phyloP scores from a whole-genome alignment of 257 asterid genomes.

The Eucommia ulmoides region DNA sequence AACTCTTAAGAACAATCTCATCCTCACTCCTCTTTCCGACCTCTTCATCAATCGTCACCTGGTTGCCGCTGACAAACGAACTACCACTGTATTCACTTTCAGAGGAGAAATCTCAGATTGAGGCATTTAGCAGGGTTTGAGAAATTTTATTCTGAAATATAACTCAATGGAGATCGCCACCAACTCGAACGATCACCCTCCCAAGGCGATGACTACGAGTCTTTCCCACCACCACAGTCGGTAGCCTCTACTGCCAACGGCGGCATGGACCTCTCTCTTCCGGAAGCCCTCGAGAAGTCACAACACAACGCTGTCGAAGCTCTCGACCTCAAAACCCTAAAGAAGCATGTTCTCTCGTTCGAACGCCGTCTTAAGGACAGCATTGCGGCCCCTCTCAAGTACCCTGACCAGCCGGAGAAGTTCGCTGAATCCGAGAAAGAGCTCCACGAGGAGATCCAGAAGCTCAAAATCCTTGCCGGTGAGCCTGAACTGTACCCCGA shows the following conservation, averaged over 20 bases:
- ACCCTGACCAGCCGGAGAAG: slow-evolving; percentile 91
- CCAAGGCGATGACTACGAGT: slow-evolving; percentile 28
- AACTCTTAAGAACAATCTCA: too few relatives aligned
- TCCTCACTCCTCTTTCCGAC: too few relatives aligned
- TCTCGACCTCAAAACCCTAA: slow-evolving; percentile 83
- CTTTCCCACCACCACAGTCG: slow-evolving; percentile 16
- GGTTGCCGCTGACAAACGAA: too few relatives aligned
- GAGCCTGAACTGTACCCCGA: slow-evolving; percentile 95
- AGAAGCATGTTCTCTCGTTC: slow-evolving; percentile 60
- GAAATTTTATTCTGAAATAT: too few relatives aligned
- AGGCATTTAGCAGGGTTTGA: too few relatives aligned
- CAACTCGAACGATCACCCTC: slow-evolving; percentile 2
- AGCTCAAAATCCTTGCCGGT: slow-evolving; percentile 81
- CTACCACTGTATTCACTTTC: too few relatives aligned
- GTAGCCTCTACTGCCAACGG: slow-evolving; percentile 14
- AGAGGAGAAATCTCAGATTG: too few relatives aligned
- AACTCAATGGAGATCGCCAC: not conserved
- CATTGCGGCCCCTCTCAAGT: slow-evolving; percentile 86
- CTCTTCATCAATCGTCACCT: too few relatives aligned
- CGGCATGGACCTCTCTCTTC: slow-evolving; percentile 57
- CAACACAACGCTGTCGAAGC: slow-evolving; percentile 62
- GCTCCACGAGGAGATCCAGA: slow-evolving; percentile 91
- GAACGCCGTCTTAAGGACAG: slow-evolving; percentile 93
- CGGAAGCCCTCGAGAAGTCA: slow-evolving; percentile 85
- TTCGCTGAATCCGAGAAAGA: slow-evolving; percentile 92